Conservation (phyloP, 768 basidiomycete species). For the Baorangia bicolor region DNA sequence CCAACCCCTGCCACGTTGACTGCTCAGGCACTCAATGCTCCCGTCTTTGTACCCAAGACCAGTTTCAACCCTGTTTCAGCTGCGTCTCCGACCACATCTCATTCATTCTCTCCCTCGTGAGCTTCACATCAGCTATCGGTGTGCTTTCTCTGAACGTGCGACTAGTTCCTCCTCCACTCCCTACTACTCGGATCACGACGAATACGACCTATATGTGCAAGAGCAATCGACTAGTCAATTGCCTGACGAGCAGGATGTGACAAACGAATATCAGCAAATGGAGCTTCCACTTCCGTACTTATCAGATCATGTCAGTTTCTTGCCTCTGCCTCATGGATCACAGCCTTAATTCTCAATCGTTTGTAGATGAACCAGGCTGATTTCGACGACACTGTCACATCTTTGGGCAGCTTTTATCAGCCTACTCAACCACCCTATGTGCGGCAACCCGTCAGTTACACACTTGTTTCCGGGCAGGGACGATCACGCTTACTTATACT, state of each 20-base stretch:
- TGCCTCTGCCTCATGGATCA: neutral
- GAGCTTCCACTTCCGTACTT: constrained; percentile 21
- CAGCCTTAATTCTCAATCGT: neutral
- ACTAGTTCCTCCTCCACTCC: constrained; percentile 30
- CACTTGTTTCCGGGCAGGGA: neutral
- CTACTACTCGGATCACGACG: constrained; percentile 33
- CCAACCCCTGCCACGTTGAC: constrained; percentile 44
- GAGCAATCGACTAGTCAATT: neutral
- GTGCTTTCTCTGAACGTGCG: constrained; percentile 10
- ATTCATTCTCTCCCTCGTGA: constrained; percentile 33
- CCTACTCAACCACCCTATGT: constrained; percentile 46
- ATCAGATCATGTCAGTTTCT: constrained; percentile 21
- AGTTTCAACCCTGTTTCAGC: constrained; percentile 40
- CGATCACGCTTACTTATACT: neutral
- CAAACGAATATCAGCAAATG: constrained; percentile 23
- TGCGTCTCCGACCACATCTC: constrained; percentile 20
- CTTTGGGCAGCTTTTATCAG: constrained; percentile 39
- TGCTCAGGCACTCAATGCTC: constrained; percentile 75
- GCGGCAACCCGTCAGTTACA: constrained; percentile 65
- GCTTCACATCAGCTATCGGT: neutral
- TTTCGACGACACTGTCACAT: constrained; percentile 28
- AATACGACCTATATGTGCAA: constrained; percentile 38
- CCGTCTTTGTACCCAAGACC: constrained; percentile 78
- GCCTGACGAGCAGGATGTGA: constrained; percentile 15
- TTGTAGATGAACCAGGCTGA: constrained; percentile 25